phyloP scores from a whole-genome alignment of 169 alveolate species.

The Sarcocystis neurona region DNA sequence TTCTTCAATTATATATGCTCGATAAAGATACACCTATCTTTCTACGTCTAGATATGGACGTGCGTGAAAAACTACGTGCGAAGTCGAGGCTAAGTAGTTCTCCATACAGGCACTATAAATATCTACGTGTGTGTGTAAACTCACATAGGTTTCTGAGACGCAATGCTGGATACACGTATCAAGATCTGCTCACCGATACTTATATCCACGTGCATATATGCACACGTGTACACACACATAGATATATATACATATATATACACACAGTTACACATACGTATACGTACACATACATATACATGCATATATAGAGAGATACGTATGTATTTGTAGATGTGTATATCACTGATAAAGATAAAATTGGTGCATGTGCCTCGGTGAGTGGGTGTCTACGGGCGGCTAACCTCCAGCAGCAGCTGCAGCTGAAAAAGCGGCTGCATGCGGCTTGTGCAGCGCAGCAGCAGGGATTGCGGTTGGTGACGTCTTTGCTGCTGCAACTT shows the following conservation, averaged over 20 bases:
- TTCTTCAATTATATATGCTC: no score
- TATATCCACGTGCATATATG: background rate
- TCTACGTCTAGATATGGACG: background rate
- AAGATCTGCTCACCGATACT: background rate
- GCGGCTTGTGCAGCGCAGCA: no score
- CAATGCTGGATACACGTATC: background rate
- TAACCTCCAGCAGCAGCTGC: no score
- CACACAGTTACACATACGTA: background rate
- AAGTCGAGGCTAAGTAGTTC: no score
- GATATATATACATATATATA: no score
- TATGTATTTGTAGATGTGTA: background rate
- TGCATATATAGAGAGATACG: background rate
- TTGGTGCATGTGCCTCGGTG: no score
- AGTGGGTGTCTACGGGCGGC: no score
- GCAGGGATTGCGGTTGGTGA: no score
- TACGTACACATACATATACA: background rate
- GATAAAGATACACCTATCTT: background rate
- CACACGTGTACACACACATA: background rate
- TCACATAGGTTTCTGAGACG: background rate
- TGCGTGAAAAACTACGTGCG: no score
- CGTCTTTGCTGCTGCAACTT: no score
- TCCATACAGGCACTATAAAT: background rate
- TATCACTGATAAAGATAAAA: no score
- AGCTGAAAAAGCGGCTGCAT: no score
- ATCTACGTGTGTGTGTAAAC: background rate